Evolutionary conservation across 495 filamentous ascomycete genomes (phyloP), one percentile per base, ranked within the genome.

Genomic region (Neurospora terricola): DNA sequence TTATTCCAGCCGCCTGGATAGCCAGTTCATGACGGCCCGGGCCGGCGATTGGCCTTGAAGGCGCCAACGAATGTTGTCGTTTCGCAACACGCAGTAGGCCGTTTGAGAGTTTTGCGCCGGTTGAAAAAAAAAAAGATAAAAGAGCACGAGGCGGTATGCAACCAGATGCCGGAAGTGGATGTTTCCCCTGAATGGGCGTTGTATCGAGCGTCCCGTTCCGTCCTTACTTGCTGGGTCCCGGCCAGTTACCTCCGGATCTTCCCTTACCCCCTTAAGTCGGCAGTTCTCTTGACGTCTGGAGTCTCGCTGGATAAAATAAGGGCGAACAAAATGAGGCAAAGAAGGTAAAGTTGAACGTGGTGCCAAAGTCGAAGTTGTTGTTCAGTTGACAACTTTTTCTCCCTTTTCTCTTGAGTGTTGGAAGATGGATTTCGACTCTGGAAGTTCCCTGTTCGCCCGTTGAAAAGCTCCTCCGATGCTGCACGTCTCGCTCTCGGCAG

Each of bases 1-100:
- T 66, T 66, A 66, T 66, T 76, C 72, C 74, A 79, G 75, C 73
- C 71, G 76, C 45, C 21, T 73, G 74, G 71, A 71, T 74, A 78
- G 76, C 79, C 78, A 79, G 73, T 80, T 79, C 78, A 80, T 80
- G 74, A 43, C 76, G 79, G 72, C 76, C 43, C 54, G 54, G 14
- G 27, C 54, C 27, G 70, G 69, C 69, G 54, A 73, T 69, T n/a
- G 38, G 30, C 12, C 71, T 27, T 18, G 11, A 38, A 30, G 48
- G 45, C 71, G 71, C 34, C 54, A 66, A 16, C 54, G 54, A 66
- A 66, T 66, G 27, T 66, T 4, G 27, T 66, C 27, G 54, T 66
- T 66, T 66, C 54, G 54, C 3, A 34, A 66, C 54, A 14, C 54
- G 54, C 54, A 66, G 54, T 66, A 66, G 54, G 27, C 54, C 54